Conservation (phyloP, 2,329 filamentous ascomycete genomes). For the Trichoderma sp. region DNA sequence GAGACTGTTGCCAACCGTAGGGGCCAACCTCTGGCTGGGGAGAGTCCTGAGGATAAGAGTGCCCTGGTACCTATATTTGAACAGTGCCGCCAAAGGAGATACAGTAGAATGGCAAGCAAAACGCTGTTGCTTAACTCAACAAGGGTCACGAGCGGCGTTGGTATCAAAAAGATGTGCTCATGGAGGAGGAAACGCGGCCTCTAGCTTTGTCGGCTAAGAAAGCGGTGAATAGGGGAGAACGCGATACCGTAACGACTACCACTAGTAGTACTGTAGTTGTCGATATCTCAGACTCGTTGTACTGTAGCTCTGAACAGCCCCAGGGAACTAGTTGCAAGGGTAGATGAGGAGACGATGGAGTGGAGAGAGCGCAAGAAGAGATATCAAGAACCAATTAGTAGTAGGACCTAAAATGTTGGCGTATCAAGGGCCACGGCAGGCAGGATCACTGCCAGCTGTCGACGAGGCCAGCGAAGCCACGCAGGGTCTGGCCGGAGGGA, state of each 20-base stretch:
- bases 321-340: neutral
- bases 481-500: neutral
- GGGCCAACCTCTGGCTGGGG: neutral
- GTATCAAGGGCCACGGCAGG: constrained; percentile 3
- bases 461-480: neutral
- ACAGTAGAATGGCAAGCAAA: neutral
- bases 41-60: neutral
- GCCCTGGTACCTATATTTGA: neutral
- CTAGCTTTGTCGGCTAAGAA: neutral
- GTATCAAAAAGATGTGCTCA: neutral
- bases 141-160: neutral
- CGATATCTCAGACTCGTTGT: neutral
- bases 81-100: neutral
- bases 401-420: neutral
- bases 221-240: neutral
- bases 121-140: neutral
- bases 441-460: neutral
- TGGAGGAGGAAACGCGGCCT: neutral
- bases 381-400: neutral
- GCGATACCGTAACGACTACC: neutral
- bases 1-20: constrained; percentile 1
- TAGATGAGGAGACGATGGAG: neutral
- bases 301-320: neutral
- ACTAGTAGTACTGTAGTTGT: neutral
- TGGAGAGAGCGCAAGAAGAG: constrained; percentile 11